Percentiles rank a stretch among this genome's conserved stretches.
These are phyloP conservation scores for Fragilariopsis cylindrus DNA, from an alignment of 108 stramenopile genomes.

Conservation along the genomic window DNA sequence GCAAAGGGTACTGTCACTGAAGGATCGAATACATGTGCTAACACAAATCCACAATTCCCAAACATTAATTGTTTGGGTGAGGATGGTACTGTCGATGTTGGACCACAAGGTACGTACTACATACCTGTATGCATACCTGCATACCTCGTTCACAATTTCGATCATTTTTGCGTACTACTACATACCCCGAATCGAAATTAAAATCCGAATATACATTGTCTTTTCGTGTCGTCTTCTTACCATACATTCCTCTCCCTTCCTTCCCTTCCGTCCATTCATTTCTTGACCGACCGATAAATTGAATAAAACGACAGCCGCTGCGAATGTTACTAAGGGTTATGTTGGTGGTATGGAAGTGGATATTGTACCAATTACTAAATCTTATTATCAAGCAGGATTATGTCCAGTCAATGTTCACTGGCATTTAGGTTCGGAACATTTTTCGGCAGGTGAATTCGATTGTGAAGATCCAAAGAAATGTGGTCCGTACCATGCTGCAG, in stretches of 20 bases:
- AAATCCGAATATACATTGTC: no score
- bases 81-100: background rate
- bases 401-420: slow-evolving; percentile 76
- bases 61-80: slow-evolving; percentile 25
- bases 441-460: slow-evolving; percentile 57
- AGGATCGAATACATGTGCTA: slow-evolving; percentile 18
- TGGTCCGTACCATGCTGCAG: background rate
- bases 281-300: no score
- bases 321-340: slow-evolving; percentile 51
- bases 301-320: slow-evolving; percentile 23
- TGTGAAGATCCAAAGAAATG: slow-evolving; percentile 41
- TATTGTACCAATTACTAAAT: slow-evolving; percentile 35
- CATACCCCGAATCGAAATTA: no score
- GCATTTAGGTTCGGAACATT: slow-evolving; percentile 75
- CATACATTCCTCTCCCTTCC: no score
- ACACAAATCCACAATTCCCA: slow-evolving; percentile 6
- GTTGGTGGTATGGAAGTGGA: slow-evolving; percentile 28
- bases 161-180: no score
- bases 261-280: no score
- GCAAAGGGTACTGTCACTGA: background rate
- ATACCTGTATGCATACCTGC: no score
- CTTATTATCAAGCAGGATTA: slow-evolving; percentile 38
- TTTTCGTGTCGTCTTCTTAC: no score
- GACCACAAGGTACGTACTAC: background rate
- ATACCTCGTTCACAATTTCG: no score